Percentiles rank a stretch among this genome's conserved stretches.
Conservation (phyloP, 2,329 filamentous ascomycete genomes). For the Spiromastix sp. region DNA sequence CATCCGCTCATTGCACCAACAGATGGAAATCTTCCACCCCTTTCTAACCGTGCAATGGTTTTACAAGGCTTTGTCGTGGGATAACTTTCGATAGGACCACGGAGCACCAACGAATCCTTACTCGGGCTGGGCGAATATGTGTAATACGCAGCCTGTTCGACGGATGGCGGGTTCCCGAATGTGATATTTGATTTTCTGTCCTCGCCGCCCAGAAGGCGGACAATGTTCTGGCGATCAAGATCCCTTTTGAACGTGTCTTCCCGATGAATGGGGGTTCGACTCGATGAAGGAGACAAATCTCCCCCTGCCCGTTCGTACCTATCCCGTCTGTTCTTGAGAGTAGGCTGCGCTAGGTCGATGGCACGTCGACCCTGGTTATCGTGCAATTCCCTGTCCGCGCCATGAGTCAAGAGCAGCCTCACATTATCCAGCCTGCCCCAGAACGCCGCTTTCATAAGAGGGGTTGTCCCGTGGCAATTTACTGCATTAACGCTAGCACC, state of each 20-base stretch:
- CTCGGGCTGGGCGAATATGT: too few species aligned
- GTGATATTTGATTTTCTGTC: too few species aligned
- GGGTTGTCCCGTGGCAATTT: constrained; percentile 4
- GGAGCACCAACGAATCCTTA: too few species aligned
- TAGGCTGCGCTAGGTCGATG: background rate
- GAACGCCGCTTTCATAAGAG: constrained; percentile 8
- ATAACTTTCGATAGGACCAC: too few species aligned
- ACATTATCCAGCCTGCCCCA: constrained; percentile 4
- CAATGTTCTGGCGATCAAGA: background rate
- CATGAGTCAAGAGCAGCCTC: background rate
- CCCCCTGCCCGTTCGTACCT: background rate
- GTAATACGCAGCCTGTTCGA: too few species aligned
- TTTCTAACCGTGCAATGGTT: too few species aligned
- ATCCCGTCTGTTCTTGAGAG: background rate
- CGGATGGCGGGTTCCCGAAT: too few species aligned
- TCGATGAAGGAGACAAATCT: background rate
- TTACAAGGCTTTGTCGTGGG: too few species aligned
- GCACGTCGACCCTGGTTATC: background rate
- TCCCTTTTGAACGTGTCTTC: constrained; percentile 1
- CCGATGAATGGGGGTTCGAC: background rate
- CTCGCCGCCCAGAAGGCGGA: too few species aligned
- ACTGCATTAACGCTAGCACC: constrained; percentile 9
- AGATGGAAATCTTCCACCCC: too few species aligned
- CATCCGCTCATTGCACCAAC: too few species aligned
- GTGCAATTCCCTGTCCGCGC: background rate